A percentile compares a stretch with the other conserved stretches of the same genome.
Evolutionary conservation across 2,329 filamentous ascomycete species (phyloP).

Genomic region (Beauveria pseudobassiana): DNA sequence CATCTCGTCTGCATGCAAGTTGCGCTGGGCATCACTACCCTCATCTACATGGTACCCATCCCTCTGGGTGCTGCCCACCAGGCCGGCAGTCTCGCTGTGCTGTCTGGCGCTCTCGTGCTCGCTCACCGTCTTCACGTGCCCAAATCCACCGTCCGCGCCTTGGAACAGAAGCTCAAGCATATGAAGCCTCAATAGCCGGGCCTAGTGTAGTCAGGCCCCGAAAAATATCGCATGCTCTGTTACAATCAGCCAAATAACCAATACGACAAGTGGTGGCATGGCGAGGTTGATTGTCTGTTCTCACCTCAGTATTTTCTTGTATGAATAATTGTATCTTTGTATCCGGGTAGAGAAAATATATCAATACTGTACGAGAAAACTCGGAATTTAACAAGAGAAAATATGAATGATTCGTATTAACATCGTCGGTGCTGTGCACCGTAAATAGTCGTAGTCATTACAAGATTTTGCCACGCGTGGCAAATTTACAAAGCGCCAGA

Average conservation of each 20-base stretch:
- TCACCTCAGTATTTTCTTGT: conserved; percentile 12
- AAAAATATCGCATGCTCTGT: neutral
- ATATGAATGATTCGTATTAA: conserved; percentile 53
- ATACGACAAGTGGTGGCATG: neutral
- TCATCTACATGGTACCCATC: conserved; percentile 89
- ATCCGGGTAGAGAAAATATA: neutral
- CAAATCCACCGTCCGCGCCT: conserved; percentile 51
- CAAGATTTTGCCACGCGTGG: conserved; percentile 5
- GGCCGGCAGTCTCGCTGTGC: conserved; percentile 75
- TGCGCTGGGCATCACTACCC: conserved; percentile 76
- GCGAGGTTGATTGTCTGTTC: neutral
- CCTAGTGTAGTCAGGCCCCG: neutral
- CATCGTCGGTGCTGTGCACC: conserved; percentile 20
- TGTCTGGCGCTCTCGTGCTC: conserved; percentile 75
- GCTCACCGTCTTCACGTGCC: conserved; percentile 73
- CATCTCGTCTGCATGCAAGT: conserved; percentile 80
- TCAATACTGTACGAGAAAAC: neutral
- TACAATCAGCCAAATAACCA: neutral
- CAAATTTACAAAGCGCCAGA: neutral
- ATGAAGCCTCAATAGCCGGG: conserved; percentile 23
- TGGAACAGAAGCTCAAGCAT: conserved; percentile 44
- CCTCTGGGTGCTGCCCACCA: conserved; percentile 87
- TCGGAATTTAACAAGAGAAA: neutral
- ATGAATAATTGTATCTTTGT: neutral
- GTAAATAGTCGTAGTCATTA: conserved; percentile 25